phyloP scores from a whole-genome alignment of 352 stramenopile species.

The Globisporangium acanthophoron region DNA sequence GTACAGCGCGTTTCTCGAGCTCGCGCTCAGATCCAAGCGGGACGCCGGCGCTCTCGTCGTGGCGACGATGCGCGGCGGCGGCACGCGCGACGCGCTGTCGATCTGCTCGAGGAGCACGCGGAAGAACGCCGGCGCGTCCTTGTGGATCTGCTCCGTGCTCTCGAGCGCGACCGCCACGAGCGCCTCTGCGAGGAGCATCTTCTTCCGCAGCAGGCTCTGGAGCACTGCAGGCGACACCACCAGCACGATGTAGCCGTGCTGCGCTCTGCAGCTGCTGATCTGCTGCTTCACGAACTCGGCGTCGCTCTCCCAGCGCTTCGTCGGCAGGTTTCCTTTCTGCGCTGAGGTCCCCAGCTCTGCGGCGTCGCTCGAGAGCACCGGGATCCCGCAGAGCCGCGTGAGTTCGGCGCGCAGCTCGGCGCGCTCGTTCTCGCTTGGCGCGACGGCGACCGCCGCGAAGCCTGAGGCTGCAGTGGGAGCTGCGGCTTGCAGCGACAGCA shows the following conservation, averaged over 20 bases:
- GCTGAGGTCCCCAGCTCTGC: background rate
- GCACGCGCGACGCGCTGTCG: background rate
- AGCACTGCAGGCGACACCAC: conserved; percentile 46
- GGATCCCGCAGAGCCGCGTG: conserved; percentile 33
- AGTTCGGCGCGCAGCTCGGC: conserved; percentile 30
- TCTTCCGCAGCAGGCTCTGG: conserved; percentile 31
- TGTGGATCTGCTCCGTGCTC: conserved; percentile 57
- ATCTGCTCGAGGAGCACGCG: conserved; percentile 24
- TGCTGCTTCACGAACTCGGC: conserved; percentile 11
- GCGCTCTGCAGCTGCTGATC: conserved; percentile 9
- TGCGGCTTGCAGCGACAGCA: conserved; percentile 2
- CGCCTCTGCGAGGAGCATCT: conserved; percentile 15
- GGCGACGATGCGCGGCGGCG: conserved; percentile 39
- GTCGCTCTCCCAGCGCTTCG: conserved; percentile 21
- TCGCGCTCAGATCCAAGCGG: conserved; percentile 33
- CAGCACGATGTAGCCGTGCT: conserved; percentile 22
- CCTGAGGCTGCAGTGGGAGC: background rate
- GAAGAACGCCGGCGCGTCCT: conserved; percentile 56
- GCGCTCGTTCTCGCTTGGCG: conserved; percentile 23
- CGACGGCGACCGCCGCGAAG: conserved; percentile 34
- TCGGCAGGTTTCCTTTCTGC: no score
- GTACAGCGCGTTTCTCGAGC: conserved; percentile 43
- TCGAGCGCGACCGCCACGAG: conserved; percentile 60
- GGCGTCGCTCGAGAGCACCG: conserved; percentile 19
- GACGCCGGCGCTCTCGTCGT: conserved; percentile 51